Conservation (phyloP, 164 flowering plant species). For the Dillenia turbinata region DNA sequence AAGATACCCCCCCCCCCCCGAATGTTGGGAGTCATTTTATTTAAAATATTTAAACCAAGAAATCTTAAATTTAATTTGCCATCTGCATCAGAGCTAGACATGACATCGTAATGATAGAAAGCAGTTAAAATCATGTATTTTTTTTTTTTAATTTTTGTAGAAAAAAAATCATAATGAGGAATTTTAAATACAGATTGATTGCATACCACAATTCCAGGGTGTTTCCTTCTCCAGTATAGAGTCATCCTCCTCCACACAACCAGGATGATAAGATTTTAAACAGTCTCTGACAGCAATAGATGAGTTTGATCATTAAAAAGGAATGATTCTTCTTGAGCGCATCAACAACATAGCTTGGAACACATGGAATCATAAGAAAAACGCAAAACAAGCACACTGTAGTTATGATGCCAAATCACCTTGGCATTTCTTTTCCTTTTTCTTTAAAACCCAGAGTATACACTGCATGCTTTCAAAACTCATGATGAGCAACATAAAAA, state of each 20-base stretch:
- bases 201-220: constrained; percentile 62
- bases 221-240: constrained; percentile 24
- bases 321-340: neutral
- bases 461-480: too few relatives aligned
- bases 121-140: neutral
- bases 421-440: too few relatives aligned
- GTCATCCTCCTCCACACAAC: constrained; percentile 56
- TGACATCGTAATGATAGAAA: neutral
- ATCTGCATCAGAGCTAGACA: neutral
- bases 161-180: neutral
- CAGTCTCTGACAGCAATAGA: constrained; percentile 42
- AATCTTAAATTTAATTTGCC: too few relatives aligned
- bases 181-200: neutral
- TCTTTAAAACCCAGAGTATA: too few relatives aligned
- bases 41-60: too few relatives aligned
- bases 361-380: neutral
- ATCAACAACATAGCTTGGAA: neutral
- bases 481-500: too few relatives aligned
- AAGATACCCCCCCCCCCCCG: too few relatives aligned
- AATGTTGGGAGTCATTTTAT: too few relatives aligned
- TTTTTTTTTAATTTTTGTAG: neutral
- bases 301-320: neutral
- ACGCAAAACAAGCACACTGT: neutral
- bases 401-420: too few relatives aligned
- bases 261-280: constrained; percentile 59